These are phyloP conservation scores for Pythium dissimile DNA, from an alignment of 352 stramenopile species.

Conservation along the genomic window DNA sequence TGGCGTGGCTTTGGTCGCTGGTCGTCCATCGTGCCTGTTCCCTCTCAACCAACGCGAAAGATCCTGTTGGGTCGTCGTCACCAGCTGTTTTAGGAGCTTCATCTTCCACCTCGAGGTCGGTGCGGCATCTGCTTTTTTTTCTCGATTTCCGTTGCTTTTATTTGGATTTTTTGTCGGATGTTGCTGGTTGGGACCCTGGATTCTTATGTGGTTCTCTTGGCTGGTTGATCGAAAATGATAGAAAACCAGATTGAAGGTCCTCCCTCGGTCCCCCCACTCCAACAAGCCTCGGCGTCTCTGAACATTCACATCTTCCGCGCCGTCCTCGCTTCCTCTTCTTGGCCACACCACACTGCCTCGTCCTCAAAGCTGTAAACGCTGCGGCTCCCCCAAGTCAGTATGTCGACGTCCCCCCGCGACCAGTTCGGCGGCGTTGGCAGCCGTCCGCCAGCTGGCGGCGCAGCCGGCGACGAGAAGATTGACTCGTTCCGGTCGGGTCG, in stretches of 20 bases:
- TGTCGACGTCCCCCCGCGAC: constrained; percentile 19
- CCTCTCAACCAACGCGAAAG: constrained; percentile 6
- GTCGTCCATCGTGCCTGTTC: not conserved
- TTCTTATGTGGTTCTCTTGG: constrained; percentile 11
- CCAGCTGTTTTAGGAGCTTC: constrained; percentile 21
- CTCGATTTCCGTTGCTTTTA: not conserved
- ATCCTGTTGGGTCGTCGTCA: constrained; percentile 16
- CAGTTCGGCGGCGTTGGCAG: constrained; percentile 13
- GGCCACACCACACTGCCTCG: not conserved
- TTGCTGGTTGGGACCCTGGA: not conserved
- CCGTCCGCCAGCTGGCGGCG: constrained; percentile 8
- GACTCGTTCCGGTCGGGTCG: constrained; percentile 18
- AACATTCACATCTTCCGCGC: not conserved
- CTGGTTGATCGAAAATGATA: constrained; percentile 14
- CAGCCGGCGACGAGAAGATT: constrained; percentile 29
- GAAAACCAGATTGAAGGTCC: constrained; percentile 21
- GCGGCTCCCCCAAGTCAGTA: not conserved
- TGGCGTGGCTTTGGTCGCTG: not conserved
- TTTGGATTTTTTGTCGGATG: not conserved
- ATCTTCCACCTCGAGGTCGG: constrained; percentile 3
- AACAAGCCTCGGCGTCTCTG: constrained; percentile 3
- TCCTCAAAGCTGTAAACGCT: constrained; percentile 11
- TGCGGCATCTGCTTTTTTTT: constrained; percentile 13
- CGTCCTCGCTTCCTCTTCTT: not conserved
- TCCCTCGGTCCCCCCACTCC: not conserved